Evolutionary conservation across 495 filamentous ascomycete genomes (phyloP).

Genomic region (Hypoxylon perforatum): DNA sequence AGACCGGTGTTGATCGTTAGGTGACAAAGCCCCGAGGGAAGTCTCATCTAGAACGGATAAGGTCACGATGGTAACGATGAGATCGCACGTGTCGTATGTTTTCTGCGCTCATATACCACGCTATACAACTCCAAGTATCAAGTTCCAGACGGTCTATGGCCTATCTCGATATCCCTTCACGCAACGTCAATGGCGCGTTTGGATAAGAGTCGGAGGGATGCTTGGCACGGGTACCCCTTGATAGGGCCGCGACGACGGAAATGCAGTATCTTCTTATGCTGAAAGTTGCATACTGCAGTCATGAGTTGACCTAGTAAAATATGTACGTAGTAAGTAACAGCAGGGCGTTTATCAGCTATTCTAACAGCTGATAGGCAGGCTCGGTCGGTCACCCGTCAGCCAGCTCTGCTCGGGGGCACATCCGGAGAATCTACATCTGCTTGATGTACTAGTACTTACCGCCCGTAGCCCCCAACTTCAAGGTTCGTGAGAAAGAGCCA

Average conservation of each 20-base stretch:
- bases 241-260: conserved; percentile 11
- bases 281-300: conserved; percentile 30
- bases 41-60: conserved; percentile 12
- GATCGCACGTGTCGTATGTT: conserved; percentile 26
- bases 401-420: conserved; percentile 23
- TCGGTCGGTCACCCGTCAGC: conserved; percentile 20
- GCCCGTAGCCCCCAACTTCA: conserved; percentile 20
- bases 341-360: conserved; percentile 18
- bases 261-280: conserved; percentile 19
- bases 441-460: conserved; percentile 16
- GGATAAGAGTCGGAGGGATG: conserved; percentile 18
- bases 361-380: conserved; percentile 27
- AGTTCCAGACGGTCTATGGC: conserved; percentile 10
- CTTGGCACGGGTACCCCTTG: conserved; percentile 31
- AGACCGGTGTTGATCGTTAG: conserved; percentile 5
- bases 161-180: conserved; percentile 9
- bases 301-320: conserved; percentile 15
- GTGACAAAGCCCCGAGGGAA: conserved; percentile 4
- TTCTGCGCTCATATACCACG: conserved; percentile 15
- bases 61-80: background rate
- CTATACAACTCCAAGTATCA: conserved; percentile 13
- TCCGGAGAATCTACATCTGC: conserved; percentile 29
- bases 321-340: conserved; percentile 33
- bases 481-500: conserved; percentile 7
- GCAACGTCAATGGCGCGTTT: conserved; percentile 1